These are phyloP conservation scores for Pyrus betulifolia DNA, from an alignment of 306 rosid genomes.

Conservation along the genomic window DNA sequence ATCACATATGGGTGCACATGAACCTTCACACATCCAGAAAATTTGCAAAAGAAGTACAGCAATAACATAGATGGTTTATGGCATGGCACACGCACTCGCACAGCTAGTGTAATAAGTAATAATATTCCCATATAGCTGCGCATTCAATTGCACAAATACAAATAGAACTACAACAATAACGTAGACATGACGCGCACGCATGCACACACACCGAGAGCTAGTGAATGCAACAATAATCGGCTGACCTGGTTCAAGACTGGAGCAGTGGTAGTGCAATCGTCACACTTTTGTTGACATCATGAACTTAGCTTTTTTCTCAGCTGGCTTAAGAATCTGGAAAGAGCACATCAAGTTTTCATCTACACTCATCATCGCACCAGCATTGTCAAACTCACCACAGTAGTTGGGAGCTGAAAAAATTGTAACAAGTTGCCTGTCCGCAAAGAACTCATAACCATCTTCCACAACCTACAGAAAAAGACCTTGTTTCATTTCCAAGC, in stretches of 20 bases:
- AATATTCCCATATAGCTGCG: not conserved
- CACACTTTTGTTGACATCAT: conserved; percentile 47
- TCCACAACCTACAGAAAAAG: conserved; percentile 63
- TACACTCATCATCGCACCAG: conserved; percentile 95
- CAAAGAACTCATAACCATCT: conserved; percentile 92
- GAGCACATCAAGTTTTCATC: conserved; percentile 88
- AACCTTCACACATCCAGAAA: not conserved
- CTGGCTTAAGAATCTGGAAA: conserved; percentile 89
- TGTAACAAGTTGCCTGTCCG: conserved; percentile 80
- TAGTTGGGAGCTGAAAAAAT: conserved; percentile 87
- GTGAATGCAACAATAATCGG: conserved; percentile 13
- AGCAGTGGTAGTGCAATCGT: conserved; percentile 24
- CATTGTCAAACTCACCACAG: conserved; percentile 92
- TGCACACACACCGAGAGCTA: not conserved
- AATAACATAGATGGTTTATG: not conserved
- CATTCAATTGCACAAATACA: not conserved
- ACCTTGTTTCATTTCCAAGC: conserved; percentile 20
- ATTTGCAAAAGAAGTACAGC: not conserved
- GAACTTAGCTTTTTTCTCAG: conserved; percentile 61
- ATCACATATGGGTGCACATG: not conserved
- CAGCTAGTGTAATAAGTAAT: not conserved
- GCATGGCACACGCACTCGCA: not conserved
- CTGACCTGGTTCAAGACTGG: conserved; percentile 42
- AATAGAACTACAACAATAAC: not conserved
- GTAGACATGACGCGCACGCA: not conserved